phyloP scores from a whole-genome alignment of 2,329 filamentous ascomycete genomes.

The Cyphellophora attinorum region DNA sequence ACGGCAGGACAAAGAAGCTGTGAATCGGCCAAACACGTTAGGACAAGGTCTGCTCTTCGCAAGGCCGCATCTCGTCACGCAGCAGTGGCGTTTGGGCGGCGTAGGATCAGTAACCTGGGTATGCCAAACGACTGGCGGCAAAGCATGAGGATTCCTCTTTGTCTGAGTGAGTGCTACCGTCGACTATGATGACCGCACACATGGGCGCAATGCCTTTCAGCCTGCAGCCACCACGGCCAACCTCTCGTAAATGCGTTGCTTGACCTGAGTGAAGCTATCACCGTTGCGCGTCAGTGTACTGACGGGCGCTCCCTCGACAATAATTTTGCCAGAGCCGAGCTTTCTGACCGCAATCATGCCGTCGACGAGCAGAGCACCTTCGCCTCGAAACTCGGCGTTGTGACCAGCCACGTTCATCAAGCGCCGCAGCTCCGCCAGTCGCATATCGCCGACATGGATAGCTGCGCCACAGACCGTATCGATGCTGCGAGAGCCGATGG shows the following conservation, averaged over 20 bases:
- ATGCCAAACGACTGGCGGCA: too few species aligned
- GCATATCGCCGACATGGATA: slow-evolving; percentile 86
- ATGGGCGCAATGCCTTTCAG: too few species aligned
- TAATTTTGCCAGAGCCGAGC: slow-evolving; percentile 74
- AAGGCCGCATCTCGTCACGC: too few species aligned
- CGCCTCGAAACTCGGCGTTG: slow-evolving; percentile 83
- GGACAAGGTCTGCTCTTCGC: too few species aligned
- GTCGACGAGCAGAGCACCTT: slow-evolving; percentile 85
- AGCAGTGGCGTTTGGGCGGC: too few species aligned
- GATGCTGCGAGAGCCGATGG: slow-evolving; percentile 57
- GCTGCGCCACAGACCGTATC: slow-evolving; percentile 68
- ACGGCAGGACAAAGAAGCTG: too few species aligned
- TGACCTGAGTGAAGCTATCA: slow-evolving; percentile 75
- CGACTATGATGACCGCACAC: too few species aligned
- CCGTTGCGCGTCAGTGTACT: slow-evolving; percentile 41
- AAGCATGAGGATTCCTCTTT: too few species aligned
- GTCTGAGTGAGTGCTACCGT: too few species aligned
- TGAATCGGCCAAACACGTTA: too few species aligned
- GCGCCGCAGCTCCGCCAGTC: slow-evolving; percentile 76
- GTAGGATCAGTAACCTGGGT: too few species aligned
- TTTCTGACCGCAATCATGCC: slow-evolving; percentile 82
- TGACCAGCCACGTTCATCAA: slow-evolving; percentile 76
- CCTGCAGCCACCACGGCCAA: slow-evolving; percentile 79
- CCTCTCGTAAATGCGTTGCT: slow-evolving; percentile 85
- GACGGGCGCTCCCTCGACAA: slow-evolving; percentile 68